Conservation (phyloP, 75 land plant species). For the Picea sitchensis region DNA sequence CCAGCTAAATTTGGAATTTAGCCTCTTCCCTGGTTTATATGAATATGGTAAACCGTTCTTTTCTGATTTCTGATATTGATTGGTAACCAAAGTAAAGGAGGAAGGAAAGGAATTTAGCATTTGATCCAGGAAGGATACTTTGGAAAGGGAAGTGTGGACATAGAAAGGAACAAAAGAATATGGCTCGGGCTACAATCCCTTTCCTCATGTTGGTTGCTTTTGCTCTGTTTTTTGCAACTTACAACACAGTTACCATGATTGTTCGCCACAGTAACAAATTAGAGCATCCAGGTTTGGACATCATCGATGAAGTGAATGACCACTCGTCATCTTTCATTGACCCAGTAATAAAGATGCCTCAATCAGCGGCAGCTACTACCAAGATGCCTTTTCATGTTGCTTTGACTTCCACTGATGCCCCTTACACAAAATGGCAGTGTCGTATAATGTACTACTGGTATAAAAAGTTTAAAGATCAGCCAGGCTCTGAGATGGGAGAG, state of each 20-base stretch:
- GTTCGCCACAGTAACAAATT: slow-evolving; percentile 17
- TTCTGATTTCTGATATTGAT: too few relatives aligned
- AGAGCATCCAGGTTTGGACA: slow-evolving; percentile 4
- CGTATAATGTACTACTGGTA: slow-evolving; percentile 96
- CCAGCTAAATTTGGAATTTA: too few relatives aligned
- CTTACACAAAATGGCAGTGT: slow-evolving; percentile 88
- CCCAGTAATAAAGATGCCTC: slow-evolving; percentile 54
- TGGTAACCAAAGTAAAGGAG: too few relatives aligned
- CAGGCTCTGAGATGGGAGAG: slow-evolving; percentile 90
- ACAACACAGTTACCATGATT: slow-evolving; percentile 40
- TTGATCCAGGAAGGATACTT: too few relatives aligned
- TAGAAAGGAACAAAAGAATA: too few relatives aligned
- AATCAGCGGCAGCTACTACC: slow-evolving; percentile 7
- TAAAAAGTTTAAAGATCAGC: slow-evolving; percentile 55
- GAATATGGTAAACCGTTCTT: too few relatives aligned
- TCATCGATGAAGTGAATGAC: not conserved
- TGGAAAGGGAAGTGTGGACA: too few relatives aligned
- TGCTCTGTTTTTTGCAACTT: too few relatives aligned
- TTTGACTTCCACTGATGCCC: slow-evolving; percentile 69
- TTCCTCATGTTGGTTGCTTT: too few relatives aligned
- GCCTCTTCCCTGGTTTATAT: too few relatives aligned
- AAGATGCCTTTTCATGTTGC: slow-evolving; percentile 68
- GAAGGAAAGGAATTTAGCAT: too few relatives aligned
- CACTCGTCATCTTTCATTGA: slow-evolving; percentile 19
- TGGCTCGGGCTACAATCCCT: too few relatives aligned